Evolutionary conservation across 257 asterid genomes (phyloP).

Genomic region (Salvia rosmarinus): DNA sequence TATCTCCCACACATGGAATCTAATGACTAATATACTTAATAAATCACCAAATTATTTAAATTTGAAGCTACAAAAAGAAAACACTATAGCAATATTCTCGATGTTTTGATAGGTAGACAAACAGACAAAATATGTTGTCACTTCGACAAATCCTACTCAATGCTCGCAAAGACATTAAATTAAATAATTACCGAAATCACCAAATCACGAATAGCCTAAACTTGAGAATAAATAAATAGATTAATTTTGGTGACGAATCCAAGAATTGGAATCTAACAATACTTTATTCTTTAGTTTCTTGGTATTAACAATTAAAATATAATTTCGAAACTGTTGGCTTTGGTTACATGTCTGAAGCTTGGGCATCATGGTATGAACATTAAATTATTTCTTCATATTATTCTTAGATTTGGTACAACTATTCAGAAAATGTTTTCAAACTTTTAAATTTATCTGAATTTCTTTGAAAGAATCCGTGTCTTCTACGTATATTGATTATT

Average conservation of each 20-base stretch:
- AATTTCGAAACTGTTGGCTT: constrained; percentile 37
- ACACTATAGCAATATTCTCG: constrained; percentile 68
- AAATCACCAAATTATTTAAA: constrained; percentile 3
- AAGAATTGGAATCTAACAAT: constrained; percentile 28
- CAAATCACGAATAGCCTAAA: constrained; percentile 31
- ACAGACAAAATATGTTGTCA: constrained; percentile 66
- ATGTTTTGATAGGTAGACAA: constrained; percentile 63
- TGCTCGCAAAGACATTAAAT: constrained; percentile 12
- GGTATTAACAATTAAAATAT: constrained; percentile 27
- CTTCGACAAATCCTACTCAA: constrained; percentile 51
- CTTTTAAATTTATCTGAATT: neutral
- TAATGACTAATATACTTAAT: constrained; percentile 14
- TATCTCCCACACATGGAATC: constrained; percentile 29
- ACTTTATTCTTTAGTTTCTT: constrained; percentile 26
- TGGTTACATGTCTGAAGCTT: constrained; percentile 48
- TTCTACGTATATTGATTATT: constrained; percentile 24
- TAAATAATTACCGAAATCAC: constrained; percentile 29
- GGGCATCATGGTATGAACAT: constrained; percentile 37
- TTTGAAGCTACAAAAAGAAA: constrained; percentile 23
- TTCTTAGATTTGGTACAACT: constrained; percentile 44
- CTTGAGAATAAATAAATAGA: neutral
- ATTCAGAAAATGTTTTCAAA: constrained; percentile 26
- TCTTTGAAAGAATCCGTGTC: neutral
- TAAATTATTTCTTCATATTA: constrained; percentile 26
- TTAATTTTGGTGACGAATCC: constrained; percentile 27